Evolutionary conservation across 306 rosid genomes (phyloP), one percentile per base, ranked within the genome.

Genomic region (Lablab purpureus): DNA sequence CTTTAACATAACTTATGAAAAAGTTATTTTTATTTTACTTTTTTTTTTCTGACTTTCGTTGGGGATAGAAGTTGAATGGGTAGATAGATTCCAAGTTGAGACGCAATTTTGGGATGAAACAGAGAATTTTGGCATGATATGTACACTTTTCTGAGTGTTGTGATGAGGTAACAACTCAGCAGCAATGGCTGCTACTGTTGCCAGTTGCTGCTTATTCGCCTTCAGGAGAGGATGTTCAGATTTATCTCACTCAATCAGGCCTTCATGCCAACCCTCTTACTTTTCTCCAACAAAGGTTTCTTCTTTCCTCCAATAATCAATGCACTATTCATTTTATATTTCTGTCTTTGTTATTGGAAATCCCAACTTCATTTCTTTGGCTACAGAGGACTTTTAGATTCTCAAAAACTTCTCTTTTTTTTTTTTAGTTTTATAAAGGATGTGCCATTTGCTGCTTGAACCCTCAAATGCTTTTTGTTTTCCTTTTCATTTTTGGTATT

Each of bases 201-300:
- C 45, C 4, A 40, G 11, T 37, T 37, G 43, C 11, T 7, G 83
- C 89, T 27, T 55, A 85, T 5, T 51, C 85, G 2, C 81, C 91
- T 4, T n/a, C 23, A 2, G 55, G 21, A 37, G 94, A 85, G 27
- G 91, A 89, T 64, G 93, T 93, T 67, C 93, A 87, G 49, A 87
- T 84, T 19, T 91, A 85, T 89, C 93, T 89, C 79, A 69, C 86
- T 43, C 88, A 90, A 52, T 74, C 67, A 11, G 90, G 84, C 17
- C 90, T 91, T 59, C 92, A 93, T 41, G 90, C 84, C 70, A 85
- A 88, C 85, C 88, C 94, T 80, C 92, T 87, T 47, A 86, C 92
- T 67, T 90, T 91, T 77, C 91, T 91, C 52, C 92, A 83, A 78
- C 88, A 89, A 85, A 87, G 98, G 95, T 60, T 19, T 64, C 3